Conservation (phyloP, 1,284 basidiomycete genomes). For the Xerocomus cyaneibrunnescens region DNA sequence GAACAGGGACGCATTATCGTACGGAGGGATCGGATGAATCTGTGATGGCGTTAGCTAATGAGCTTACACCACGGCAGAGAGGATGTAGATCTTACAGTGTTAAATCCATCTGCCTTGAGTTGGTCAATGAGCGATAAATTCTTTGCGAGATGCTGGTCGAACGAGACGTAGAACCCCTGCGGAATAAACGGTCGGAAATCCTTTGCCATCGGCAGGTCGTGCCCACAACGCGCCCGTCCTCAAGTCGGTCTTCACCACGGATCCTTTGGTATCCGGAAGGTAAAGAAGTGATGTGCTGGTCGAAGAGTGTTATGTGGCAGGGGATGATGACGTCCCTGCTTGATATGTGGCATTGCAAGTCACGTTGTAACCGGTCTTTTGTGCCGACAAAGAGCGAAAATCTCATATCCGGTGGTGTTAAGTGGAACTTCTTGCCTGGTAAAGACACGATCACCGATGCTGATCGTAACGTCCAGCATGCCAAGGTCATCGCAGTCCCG, state of each 20-base stretch:
- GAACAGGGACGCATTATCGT: constrained; percentile 24
- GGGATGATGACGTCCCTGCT: not conserved
- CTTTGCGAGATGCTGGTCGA: constrained; percentile 19
- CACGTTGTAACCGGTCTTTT: constrained; percentile 21
- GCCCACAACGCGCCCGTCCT: constrained; percentile 30
- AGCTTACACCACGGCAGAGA: not conserved
- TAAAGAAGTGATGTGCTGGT: constrained; percentile 31
- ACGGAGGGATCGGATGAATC: constrained; percentile 36
- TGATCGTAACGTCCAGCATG: constrained; percentile 42
- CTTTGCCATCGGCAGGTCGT: constrained; percentile 16
- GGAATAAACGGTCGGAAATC: constrained; percentile 30
- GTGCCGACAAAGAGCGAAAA: constrained; percentile 21
- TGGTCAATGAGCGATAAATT: constrained; percentile 26
- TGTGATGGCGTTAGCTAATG: constrained; percentile 2
- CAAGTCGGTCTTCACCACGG: constrained; percentile 36
- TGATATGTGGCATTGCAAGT: constrained; percentile 27
- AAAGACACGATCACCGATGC: constrained; percentile 41
- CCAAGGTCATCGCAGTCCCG: constrained; percentile 9
- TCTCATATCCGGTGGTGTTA: constrained; percentile 42
- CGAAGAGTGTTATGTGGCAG: constrained; percentile 17
- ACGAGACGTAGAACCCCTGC: constrained; percentile 31
- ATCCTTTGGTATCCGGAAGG: constrained; percentile 28
- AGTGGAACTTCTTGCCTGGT: constrained; percentile 48
- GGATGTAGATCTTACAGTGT: constrained; percentile 23
- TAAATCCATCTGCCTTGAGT: constrained; percentile 27